Percentiles rank a stretch among this genome's conserved stretches.
These are phyloP conservation scores for Salinomyces thailandicus DNA, from an alignment of 2,329 filamentous ascomycete genomes.

Conservation along the genomic window DNA sequence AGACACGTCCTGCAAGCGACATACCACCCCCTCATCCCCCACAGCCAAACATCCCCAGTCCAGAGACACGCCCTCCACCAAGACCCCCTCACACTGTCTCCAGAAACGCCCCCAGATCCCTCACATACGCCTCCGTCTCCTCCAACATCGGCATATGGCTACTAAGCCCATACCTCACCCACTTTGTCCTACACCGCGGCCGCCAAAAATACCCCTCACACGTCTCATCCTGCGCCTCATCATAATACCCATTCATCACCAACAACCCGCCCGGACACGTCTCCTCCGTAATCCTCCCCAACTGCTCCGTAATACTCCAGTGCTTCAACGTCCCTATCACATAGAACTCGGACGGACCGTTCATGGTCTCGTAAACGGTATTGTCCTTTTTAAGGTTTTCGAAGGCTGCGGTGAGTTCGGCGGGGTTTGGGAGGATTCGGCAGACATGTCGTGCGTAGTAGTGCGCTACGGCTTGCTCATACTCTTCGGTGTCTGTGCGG, in stretches of 20 bases:
- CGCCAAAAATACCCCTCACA: constrained; percentile 28
- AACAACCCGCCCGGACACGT: constrained; percentile 24
- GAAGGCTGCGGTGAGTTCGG: constrained; percentile 19
- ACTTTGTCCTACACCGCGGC: constrained; percentile 31
- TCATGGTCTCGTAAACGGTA: constrained; percentile 29
- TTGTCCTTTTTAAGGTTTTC: constrained; percentile 23
- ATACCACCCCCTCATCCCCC: too few species aligned
- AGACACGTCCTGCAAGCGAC: too few species aligned
- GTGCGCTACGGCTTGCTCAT: constrained; percentile 21
- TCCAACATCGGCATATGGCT: constrained; percentile 30
- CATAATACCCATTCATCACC: constrained; percentile 34
- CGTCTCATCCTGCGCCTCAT: constrained; percentile 29
- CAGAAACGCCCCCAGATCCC: constrained; percentile 27
- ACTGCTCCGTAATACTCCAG: constrained; percentile 27
- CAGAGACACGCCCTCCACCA: too few species aligned
- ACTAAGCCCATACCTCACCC: constrained; percentile 28
- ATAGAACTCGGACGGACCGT: constrained; percentile 23
- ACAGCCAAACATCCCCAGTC: too few species aligned
- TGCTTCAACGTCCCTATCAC: constrained; percentile 31
- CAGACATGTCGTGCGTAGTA: constrained; percentile 25
- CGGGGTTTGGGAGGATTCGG: constrained; percentile 21
- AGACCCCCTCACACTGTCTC: background rate
- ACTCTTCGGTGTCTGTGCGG: constrained; percentile 22
- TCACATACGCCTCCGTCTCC: constrained; percentile 28
- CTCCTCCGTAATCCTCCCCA: constrained; percentile 30